Evolutionary conservation across 2,329 filamentous ascomycete genomes (phyloP).

Genomic region (Huntiella bhutanensis): DNA sequence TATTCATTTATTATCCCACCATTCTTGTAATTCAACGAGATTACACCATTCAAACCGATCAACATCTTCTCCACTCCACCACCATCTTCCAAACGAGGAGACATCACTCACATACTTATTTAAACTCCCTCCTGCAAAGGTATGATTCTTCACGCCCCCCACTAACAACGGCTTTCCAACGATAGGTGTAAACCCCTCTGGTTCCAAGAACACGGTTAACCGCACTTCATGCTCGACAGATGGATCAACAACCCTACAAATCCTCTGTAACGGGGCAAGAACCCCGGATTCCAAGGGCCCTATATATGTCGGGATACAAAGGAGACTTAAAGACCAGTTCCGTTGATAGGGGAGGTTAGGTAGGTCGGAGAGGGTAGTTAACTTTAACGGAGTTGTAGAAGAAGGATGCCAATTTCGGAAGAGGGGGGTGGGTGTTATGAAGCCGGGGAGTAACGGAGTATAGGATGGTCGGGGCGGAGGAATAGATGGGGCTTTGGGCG

Average conservation of each 20-base stretch:
- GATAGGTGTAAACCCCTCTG: conserved; percentile 26
- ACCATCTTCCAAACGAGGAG: conserved; percentile 20
- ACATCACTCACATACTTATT: conserved; percentile 27
- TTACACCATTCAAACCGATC: conserved; percentile 28
- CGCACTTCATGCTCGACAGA: conserved; percentile 33
- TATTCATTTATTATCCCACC: conserved; percentile 21
- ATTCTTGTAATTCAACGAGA: conserved; percentile 24
- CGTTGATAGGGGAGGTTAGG: conserved; percentile 35
- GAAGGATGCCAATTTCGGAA: conserved; percentile 23
- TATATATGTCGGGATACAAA: conserved; percentile 30
- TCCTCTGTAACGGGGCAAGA: conserved; percentile 31
- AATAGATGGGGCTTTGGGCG: conserved; percentile 18
- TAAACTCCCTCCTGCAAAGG: conserved; percentile 29
- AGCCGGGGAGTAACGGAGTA: background rate
- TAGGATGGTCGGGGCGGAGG: conserved; percentile 4
- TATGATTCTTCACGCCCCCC: conserved; percentile 37
- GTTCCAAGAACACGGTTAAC: conserved; percentile 35
- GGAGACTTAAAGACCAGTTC: conserved; percentile 38
- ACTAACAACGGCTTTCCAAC: conserved; percentile 32
- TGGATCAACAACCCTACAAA: conserved; percentile 30
- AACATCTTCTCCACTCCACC: conserved; percentile 33
- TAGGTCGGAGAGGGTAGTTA: conserved; percentile 30
- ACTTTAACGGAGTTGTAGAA: conserved; percentile 27
- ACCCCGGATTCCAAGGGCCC: conserved; percentile 29
- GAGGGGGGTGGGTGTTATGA: conserved; percentile 18